Base-by-base conservation (phyloP, 1,139 yeast genomes). In the Dujonia santamariae region DNA sequence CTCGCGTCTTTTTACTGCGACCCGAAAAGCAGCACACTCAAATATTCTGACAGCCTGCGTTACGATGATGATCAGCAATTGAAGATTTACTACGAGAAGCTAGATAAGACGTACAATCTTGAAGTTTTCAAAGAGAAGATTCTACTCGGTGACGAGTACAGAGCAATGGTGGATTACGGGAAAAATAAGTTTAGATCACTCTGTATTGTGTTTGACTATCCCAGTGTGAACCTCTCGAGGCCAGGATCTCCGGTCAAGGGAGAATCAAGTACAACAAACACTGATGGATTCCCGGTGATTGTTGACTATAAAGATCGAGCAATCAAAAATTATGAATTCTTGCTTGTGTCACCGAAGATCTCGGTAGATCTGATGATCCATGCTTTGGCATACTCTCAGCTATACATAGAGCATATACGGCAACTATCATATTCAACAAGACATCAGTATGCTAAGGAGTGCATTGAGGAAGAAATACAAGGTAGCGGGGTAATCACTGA, bases 131-230 rank as follows among this genome's bases (percentile, higher is more conserved):
- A 65, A 31, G 45, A 51, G n/a, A 21, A 17, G 6, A 44, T 59
- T 4, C 42, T 81, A 32, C 38, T 63, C 13, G 46, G 56, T 18
- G 85, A 80, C 52, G 80, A 78, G 38, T 78, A 79, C 48, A 62
- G 86, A 23, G 75, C 81, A 15, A 59, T 80, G 37, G 69, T 78
- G 20, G 88, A 81, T 51, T 81, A 78, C 68, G 53, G 63, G 29
- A 80, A 79, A 49, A 81, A 81, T 58, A 75, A 77, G 53, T 81
- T 80, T 50, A 61, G 90, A 33, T 63, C 84, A 2, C 52, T 72
- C 47, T 72, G 84, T 46, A 66, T 81, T 5, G 53, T 81, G 20
- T 59, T 77, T 4, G 76, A 61, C 17, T 43, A 42, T 4, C 84
- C 86, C 5, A 53, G 50, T 21, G 45, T 44, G 7, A 46, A 39